phyloP scores from a whole-genome alignment of 2,329 filamentous ascomycete species.

The Aspergillus quadrilineatus region DNA sequence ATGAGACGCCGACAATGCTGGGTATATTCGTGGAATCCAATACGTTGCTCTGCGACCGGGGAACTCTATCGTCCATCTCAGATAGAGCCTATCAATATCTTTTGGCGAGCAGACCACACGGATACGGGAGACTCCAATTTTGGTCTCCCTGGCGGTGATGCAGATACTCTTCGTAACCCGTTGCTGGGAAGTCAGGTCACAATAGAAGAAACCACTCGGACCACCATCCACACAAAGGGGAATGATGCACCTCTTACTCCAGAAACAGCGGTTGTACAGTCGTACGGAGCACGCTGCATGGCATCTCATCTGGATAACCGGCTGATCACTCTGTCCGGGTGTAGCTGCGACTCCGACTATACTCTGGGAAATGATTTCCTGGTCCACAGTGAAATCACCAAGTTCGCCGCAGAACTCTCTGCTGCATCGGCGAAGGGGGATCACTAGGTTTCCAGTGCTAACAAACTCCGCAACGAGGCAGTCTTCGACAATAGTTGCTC shows the following conservation, averaged over 20 bases:
- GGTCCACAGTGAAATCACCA: constrained; percentile 30
- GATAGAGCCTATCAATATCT: constrained; percentile 25
- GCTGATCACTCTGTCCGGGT: neutral
- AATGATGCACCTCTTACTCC: constrained; percentile 32
- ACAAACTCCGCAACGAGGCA: constrained; percentile 34
- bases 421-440: constrained; percentile 30
- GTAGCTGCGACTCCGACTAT: neutral
- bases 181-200: constrained; percentile 16
- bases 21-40: constrained; percentile 32
- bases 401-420: constrained; percentile 30
- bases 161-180: constrained; percentile 21
- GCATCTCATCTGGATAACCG: constrained; percentile 23
- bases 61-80: constrained; percentile 27
- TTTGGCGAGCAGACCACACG: constrained; percentile 26
- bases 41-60: constrained; percentile 8
- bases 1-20: constrained; percentile 9
- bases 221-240: constrained; percentile 31
- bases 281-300: constrained; percentile 30
- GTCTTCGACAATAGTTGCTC: constrained; percentile 27
- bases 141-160: constrained; percentile 13
- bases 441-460: constrained; percentile 22
- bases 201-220: constrained; percentile 27
- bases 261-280: constrained; percentile 30
- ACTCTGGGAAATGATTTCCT: constrained; percentile 21
- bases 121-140: constrained; percentile 22